Percentiles rank a stretch among this genome's conserved stretches.
Evolutionary conservation across 495 filamentous ascomycete species (phyloP).

Genomic region (Aspergillus ellipticus): DNA sequence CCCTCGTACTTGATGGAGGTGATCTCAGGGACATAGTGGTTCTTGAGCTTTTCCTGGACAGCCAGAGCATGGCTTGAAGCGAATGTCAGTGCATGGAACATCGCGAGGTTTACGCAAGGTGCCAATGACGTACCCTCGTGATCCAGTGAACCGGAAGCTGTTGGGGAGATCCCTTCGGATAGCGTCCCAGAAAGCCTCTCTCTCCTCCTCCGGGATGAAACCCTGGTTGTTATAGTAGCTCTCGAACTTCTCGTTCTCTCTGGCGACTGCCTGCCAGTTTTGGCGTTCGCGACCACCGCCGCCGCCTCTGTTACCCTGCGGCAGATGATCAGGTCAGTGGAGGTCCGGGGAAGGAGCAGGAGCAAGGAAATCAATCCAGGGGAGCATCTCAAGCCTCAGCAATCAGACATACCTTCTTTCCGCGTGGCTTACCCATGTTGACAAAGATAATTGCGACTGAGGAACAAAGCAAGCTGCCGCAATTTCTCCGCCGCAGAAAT

Average conservation of each 20-base stretch:
- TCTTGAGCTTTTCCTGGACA: slow-evolving; percentile 77
- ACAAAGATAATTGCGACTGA: background rate
- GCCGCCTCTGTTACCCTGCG: slow-evolving; percentile 33
- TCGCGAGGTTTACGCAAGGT: background rate
- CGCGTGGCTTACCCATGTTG: slow-evolving; percentile 36
- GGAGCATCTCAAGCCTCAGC: background rate
- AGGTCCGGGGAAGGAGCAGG: background rate
- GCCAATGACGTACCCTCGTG: slow-evolving; percentile 61
- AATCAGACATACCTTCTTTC: slow-evolving; percentile 29
- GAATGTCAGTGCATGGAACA: slow-evolving; percentile 8
- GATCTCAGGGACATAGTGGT: slow-evolving; percentile 88
- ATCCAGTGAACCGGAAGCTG: slow-evolving; percentile 94
- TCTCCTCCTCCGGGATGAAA: slow-evolving; percentile 69
- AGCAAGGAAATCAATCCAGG: background rate
- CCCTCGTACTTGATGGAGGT: slow-evolving; percentile 77
- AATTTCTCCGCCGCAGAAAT: slow-evolving; percentile 7
- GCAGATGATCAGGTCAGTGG: slow-evolving; percentile 13
- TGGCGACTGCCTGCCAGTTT: slow-evolving; percentile 56
- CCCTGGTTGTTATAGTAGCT: slow-evolving; percentile 76
- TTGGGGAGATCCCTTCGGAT: slow-evolving; percentile 83
- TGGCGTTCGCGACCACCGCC: slow-evolving; percentile 27
- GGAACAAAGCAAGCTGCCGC: background rate
- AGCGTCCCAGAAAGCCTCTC: slow-evolving; percentile 73
- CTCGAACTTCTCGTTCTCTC: slow-evolving; percentile 74
- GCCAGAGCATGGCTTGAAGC: slow-evolving; percentile 70